Evolutionary conservation across 768 basidiomycete species (phyloP), one percentile per base, ranked within the genome.

Genomic region (Amanita subjunquillea): DNA sequence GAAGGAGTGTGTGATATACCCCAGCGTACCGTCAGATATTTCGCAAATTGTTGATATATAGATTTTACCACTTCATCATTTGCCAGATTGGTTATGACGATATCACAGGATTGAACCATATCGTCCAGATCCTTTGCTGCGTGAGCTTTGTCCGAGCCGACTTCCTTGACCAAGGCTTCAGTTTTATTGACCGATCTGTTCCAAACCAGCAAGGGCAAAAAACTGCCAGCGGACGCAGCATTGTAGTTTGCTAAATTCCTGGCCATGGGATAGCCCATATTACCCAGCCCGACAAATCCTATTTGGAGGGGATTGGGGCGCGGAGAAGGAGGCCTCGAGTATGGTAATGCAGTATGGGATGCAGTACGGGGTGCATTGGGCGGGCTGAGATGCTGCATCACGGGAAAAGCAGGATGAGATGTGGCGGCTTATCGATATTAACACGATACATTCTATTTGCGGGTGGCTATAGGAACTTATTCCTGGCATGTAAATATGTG

Each of bases 221-320:
- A 59, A 2, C 61, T 64, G 12, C 61, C 62, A 34, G 64, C 55
- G 42, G 73, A 68, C 4, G 67, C 58, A 17, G 67, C 65, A 42
- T 67, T 72, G 57, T 75, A 69, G 40, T 67, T 78, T 1, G 87
- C 87, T 32, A 95, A 73, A 65, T 94, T 95, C 36, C 75, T 73
- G 5, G 85, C 86, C 86, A 93, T 92, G 17, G 72, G 65, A 59
- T 73, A 78, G 8, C 87, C 89, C 79, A 91, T 87, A 20, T 78
- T 76, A 20, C 85, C 83, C 13, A 84, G 56, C 1, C 74, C 74
- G 12, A 76, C 67, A 46, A 74, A 75, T 4, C 73, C 75, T 22
- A 75, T 65, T 53, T 72, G 68, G 39, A 55, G 42, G 7, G 63
- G 55, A 22, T 55, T 54, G 34, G 34, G 50, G 23, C 50, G 54